Base-by-base conservation (phyloP, 2,329 filamentous ascomycete species). In the Epichloe brachyelytri region DNA sequence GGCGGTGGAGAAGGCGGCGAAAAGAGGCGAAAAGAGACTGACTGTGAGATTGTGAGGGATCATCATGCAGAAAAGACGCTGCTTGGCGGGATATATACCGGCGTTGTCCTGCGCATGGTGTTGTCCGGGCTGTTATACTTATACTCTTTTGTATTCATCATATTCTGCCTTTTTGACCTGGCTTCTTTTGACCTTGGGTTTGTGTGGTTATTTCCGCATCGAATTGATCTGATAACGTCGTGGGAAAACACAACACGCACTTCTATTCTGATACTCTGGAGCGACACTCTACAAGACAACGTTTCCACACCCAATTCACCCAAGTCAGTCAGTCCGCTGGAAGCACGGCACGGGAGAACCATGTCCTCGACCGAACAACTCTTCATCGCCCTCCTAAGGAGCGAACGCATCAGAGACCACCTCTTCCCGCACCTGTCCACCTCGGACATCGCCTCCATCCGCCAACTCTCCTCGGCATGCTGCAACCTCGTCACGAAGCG, bases 391-490 rank as follows among this genome's bases (percentile, higher is more conserved):
- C 69, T 80, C 62, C 75, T 78, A 71, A 73, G 76, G 64, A 69
- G 72, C 56, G 70, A 75, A 43, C 58, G 62, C 57, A 68, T 79
- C 67, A 71, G 74, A 50, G 69, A 77, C 62, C 63, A 55, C 46
- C 70, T 81, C 60, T 72, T 80, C 58, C 66, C 70, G 52, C 58
- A 70, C 49, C 68, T 81, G 55, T 63, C 71, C 56, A 74, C 71
- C 49, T 59, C 71, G 53, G 77, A 79, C 59, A 65, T 80, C 55
- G 77, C 77, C 68, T 71, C 75, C 55, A 60, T 89, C 49, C 80
- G 86, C 54, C 74, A 84, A 50, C 76, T 82, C 59, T 85, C 79
- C 60, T 81, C 83, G 59, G 82, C 85, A 58, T 85, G 82, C 68
- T 83, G 81, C 64, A 80, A 83, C 57, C 73, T 85, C 57, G 75